These are phyloP conservation scores for Brassica carinata DNA, from an alignment of 345 rosid species.

Conservation along the genomic window DNA sequence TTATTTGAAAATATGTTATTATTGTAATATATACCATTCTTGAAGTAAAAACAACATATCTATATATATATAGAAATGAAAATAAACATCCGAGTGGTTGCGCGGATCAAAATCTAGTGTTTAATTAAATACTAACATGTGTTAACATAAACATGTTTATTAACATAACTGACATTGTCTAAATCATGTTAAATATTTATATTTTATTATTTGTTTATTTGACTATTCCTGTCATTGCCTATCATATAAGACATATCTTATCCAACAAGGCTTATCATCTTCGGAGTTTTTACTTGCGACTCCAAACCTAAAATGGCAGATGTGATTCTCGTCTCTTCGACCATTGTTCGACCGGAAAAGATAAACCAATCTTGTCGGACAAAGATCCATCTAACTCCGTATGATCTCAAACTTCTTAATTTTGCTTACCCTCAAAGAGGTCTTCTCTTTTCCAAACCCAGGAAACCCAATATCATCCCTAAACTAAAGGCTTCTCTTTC, in stretches of 20 bases:
- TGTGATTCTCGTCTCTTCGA: constrained; percentile 5
- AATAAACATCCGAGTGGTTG: too few relatives aligned
- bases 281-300: background rate
- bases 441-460: constrained; percentile 32
- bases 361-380: background rate
- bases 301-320: constrained; percentile 3
- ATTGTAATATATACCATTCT: too few relatives aligned
- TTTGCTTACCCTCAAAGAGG: constrained; percentile 31
- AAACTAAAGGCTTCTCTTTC: constrained; percentile 13
- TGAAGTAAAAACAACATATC: too few relatives aligned
- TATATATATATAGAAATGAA: too few relatives aligned
- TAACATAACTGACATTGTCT: too few relatives aligned
- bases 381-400: constrained; percentile 36
- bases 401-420: constrained; percentile 24
- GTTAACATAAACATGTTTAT: too few relatives aligned
- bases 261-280: background rate
- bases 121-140: too few relatives aligned
- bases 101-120: too few relatives aligned
- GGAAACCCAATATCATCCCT: background rate
- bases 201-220: background rate
- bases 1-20: too few relatives aligned
- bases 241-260: background rate
- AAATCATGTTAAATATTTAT: too few relatives aligned
- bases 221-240: background rate
- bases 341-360: constrained; percentile 8